A percentile compares a stretch with the other conserved stretches of the same genome.
These are phyloP conservation scores for Leersia perrieri DNA, from an alignment of 176 grass and related monocot species.

Conservation along the genomic window DNA sequence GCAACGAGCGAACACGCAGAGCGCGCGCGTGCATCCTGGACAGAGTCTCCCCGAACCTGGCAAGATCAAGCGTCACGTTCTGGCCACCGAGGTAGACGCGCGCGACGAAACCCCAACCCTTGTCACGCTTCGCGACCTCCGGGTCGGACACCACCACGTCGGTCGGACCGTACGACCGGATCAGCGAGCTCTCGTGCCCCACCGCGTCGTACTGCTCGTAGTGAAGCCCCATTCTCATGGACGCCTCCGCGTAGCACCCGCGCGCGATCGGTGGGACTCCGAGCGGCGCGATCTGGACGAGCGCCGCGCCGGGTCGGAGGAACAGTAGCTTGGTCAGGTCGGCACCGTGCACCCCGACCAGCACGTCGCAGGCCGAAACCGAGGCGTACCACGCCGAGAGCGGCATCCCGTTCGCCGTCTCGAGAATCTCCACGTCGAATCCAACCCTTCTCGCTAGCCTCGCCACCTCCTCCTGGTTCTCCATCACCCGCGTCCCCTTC, in stretches of 20 bases:
- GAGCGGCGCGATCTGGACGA: slow-evolving; percentile 62
- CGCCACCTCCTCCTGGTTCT: slow-evolving; percentile 58
- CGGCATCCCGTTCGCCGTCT: slow-evolving; percentile 36
- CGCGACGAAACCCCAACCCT: slow-evolving; percentile 33
- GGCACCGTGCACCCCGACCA: slow-evolving; percentile 79
- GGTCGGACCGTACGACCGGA: neutral
- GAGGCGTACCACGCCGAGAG: slow-evolving; percentile 29
- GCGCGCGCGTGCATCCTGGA: slow-evolving; percentile 20
- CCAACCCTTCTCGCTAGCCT: neutral
- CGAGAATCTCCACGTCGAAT: slow-evolving; percentile 56
- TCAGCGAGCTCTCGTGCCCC: slow-evolving; percentile 61
- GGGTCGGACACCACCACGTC: slow-evolving; percentile 42
- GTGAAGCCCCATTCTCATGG: slow-evolving; percentile 39
- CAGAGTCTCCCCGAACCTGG: slow-evolving; percentile 34
- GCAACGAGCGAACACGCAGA: neutral
- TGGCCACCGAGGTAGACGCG: slow-evolving; percentile 51
- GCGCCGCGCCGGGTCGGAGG: slow-evolving; percentile 41
- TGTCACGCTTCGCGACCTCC: slow-evolving; percentile 1
- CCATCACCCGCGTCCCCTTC: slow-evolving; percentile 57
- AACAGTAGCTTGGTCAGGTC: slow-evolving; percentile 73
- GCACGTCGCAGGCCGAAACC: slow-evolving; percentile 57
- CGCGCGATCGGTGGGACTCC: slow-evolving; percentile 27
- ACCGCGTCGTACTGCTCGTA: slow-evolving; percentile 62
- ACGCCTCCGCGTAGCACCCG: slow-evolving; percentile 44
- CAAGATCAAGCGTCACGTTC: slow-evolving; percentile 57